These are phyloP conservation scores for Trichosporon sp. DNA, from an alignment of 1,284 basidiomycete genomes.

Conservation along the genomic window DNA sequence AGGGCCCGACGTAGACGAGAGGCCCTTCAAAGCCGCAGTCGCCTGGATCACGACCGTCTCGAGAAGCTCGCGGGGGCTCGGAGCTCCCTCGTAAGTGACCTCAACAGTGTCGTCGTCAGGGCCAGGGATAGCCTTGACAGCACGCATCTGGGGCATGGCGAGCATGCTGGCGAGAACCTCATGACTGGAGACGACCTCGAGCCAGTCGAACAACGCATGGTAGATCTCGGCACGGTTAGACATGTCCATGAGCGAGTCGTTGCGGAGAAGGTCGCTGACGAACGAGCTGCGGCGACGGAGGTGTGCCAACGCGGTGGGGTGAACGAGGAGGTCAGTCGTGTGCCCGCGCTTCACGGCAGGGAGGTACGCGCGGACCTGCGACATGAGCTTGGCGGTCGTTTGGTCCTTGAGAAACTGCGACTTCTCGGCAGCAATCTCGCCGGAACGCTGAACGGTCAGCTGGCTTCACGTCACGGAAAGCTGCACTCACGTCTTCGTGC, in stretches of 20 bases:
- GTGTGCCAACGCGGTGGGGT: slow-evolving; percentile 84
- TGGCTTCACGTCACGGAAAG: background rate
- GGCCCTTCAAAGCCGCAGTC: slow-evolving; percentile 77
- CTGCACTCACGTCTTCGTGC: slow-evolving; percentile 72
- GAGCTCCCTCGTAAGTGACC: slow-evolving; percentile 82
- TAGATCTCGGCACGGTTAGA: slow-evolving; percentile 82
- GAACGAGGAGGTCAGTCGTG: slow-evolving; percentile 81
- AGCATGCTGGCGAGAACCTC: slow-evolving; percentile 90
- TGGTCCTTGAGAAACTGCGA: slow-evolving; percentile 72
- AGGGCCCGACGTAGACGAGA: slow-evolving; percentile 62
- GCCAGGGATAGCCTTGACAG: slow-evolving; percentile 26
- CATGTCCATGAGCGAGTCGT: slow-evolving; percentile 90
- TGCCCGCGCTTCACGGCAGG: slow-evolving; percentile 72
- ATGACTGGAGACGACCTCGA: slow-evolving; percentile 87
- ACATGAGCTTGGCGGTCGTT: slow-evolving; percentile 68
- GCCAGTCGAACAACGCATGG: slow-evolving; percentile 83
- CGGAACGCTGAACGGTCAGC: slow-evolving; percentile 64
- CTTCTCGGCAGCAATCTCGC: slow-evolving; percentile 71
- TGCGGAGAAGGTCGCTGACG: slow-evolving; percentile 78
- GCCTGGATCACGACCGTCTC: slow-evolving; percentile 88
- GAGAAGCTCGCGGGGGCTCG: slow-evolving; percentile 82
- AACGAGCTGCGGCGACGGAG: slow-evolving; percentile 83
- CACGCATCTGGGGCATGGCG: slow-evolving; percentile 90
- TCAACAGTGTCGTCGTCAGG: slow-evolving; percentile 26
- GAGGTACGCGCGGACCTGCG: slow-evolving; percentile 72